A percentile compares a stretch with the other conserved stretches of the same genome.
Evolutionary conservation across 1,284 basidiomycete genomes (phyloP).

Genomic region (Cryptococcus amylolentus): DNA sequence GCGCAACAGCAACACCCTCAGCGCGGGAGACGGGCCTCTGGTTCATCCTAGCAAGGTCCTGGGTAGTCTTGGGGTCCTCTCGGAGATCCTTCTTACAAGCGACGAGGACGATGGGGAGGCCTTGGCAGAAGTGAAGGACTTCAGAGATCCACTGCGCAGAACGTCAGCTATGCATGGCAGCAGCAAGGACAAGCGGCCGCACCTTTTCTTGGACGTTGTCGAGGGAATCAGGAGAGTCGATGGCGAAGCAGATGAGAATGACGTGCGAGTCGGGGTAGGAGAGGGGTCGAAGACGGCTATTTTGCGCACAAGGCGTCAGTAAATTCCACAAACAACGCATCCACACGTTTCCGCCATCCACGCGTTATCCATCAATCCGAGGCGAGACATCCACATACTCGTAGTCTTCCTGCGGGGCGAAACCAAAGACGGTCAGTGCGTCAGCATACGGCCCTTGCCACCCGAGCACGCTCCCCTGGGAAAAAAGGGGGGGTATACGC

Average conservation of each 20-base stretch:
- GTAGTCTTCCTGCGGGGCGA: conserved; percentile 7
- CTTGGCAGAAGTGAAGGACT: conserved; percentile 86
- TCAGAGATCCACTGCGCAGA: conserved; percentile 79
- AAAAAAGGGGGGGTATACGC: conserved; percentile 41
- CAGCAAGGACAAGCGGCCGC: conserved; percentile 27
- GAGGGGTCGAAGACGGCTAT: conserved; percentile 84
- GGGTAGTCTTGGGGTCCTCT: conserved; percentile 70
- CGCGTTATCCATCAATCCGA: neutral
- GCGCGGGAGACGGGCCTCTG: conserved; percentile 67
- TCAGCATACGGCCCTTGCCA: conserved; percentile 11
- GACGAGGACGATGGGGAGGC: conserved; percentile 82
- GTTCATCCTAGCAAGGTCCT: conserved; percentile 74
- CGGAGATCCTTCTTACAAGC: conserved; percentile 90
- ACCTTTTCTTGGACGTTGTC: conserved; percentile 97
- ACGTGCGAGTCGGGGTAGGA: conserved; percentile 90
- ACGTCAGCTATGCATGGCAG: conserved; percentile 7
- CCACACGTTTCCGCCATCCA: neutral
- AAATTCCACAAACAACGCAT: too few relatives aligned
- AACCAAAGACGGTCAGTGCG: conserved; percentile 5
- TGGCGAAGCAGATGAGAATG: conserved; percentile 88
- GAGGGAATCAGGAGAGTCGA: conserved; percentile 86
- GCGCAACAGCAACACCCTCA: conserved; percentile 78
- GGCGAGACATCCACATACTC: conserved; percentile 8
- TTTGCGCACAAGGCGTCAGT: conserved; percentile 10
- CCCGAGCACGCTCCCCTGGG: neutral